Percentiles rank a stretch among this genome's conserved stretches.
phyloP scores from a whole-genome alignment of 2,329 filamentous ascomycete genomes.

The Albifimbria verrucaria region DNA sequence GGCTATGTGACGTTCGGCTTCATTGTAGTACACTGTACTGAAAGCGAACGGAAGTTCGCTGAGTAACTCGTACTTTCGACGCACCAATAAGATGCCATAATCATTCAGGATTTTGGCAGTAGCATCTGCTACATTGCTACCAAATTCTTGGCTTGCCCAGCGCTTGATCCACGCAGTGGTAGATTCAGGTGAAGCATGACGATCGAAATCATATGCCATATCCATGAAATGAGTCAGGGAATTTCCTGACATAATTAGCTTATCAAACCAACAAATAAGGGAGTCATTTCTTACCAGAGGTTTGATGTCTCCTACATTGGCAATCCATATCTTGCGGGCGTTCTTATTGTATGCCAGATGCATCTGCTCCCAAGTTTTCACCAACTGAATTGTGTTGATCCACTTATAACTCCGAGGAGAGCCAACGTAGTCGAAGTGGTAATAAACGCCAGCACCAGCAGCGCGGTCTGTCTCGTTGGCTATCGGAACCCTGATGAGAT shows the following conservation, averaged over 20 bases:
- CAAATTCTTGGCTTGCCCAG: constrained; percentile 52
- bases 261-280: not conserved
- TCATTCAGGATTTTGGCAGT: constrained; percentile 43
- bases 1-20: constrained; percentile 51
- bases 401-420: constrained; percentile 58
- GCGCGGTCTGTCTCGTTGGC: constrained; percentile 49
- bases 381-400: constrained; percentile 45
- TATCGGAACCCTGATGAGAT: constrained; percentile 56
- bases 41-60: constrained; percentile 47
- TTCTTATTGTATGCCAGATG: constrained; percentile 44
- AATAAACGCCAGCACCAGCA: constrained; percentile 57
- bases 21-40: constrained; percentile 56
- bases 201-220: constrained; percentile 54
- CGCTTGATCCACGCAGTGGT: constrained; percentile 35
- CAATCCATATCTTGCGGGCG: constrained; percentile 57
- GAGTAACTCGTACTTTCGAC: constrained; percentile 59
- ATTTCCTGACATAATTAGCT: constrained; percentile 37
- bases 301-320: constrained; percentile 62
- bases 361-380: constrained; percentile 33
- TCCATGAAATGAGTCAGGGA: constrained; percentile 54
- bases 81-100: constrained; percentile 49
- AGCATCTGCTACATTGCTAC: constrained; percentile 35
- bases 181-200: constrained; percentile 19
- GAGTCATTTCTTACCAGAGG: constrained; percentile 27
- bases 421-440: constrained; percentile 63